These are phyloP conservation scores for Handroanthus guayacan DNA, from an alignment of 257 asterid genomes.

Conservation along the genomic window DNA sequence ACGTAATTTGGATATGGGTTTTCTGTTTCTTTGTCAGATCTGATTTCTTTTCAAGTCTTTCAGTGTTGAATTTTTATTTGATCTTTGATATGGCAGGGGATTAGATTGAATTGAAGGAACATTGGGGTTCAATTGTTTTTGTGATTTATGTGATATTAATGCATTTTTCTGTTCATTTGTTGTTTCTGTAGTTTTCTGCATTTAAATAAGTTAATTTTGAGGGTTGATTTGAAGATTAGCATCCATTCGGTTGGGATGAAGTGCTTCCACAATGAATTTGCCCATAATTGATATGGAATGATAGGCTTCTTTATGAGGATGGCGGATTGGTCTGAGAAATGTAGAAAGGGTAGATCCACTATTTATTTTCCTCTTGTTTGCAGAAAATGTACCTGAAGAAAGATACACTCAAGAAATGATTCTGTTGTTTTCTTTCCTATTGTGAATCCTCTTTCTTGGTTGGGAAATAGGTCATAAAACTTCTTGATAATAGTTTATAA, in stretches of 20 bases:
- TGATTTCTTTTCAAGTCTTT: background rate
- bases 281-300: conserved; percentile 9
- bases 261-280: background rate
- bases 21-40: conserved; percentile 35
- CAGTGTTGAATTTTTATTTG: background rate
- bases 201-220: background rate
- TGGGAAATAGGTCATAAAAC: background rate
- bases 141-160: background rate
- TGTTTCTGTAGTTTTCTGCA: background rate
- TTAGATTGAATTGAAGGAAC: background rate
- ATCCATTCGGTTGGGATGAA: background rate
- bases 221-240: background rate
- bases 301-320: conserved; percentile 1
- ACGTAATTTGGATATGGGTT: background rate
- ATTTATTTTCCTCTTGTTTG: background rate
- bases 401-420: background rate
- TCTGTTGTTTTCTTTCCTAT: background rate
- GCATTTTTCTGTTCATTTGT: background rate
- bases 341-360: background rate
- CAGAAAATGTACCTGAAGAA: background rate
- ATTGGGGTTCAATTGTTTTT: background rate
- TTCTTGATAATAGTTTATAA: background rate
- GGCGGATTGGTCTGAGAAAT: background rate
- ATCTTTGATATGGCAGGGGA: background rate
- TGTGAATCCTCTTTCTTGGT: background rate